Evolutionary conservation across 2,329 filamentous ascomycete species (phyloP).

Genomic region (Ophiognomonia clavigignenti-juglandacearum): DNA sequence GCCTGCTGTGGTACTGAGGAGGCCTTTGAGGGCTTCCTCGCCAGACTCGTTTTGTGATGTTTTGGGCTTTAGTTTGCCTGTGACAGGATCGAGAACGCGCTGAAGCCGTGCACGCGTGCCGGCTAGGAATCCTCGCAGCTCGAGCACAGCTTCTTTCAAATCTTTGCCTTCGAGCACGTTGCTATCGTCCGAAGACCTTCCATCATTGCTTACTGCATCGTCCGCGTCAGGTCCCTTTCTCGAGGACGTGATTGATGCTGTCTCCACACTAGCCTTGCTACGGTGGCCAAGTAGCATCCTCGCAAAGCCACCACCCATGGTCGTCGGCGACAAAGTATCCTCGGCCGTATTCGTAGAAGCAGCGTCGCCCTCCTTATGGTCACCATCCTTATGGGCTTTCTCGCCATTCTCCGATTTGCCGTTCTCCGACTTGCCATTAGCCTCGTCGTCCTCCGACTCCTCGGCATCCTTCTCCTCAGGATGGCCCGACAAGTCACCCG

Average conservation of each 20-base stretch:
- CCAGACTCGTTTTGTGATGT: conserved; percentile 37
- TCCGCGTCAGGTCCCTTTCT: conserved; percentile 48
- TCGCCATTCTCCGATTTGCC: conserved; percentile 27
- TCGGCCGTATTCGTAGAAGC: conserved; percentile 18
- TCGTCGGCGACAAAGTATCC: conserved; percentile 31
- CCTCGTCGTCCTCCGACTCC: conserved; percentile 25
- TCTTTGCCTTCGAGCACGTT: conserved; percentile 70
- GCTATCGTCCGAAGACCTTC: conserved; percentile 37
- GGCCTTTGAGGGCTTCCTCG: conserved; percentile 45
- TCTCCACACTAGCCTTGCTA: conserved; percentile 42
- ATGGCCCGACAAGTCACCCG: conserved; percentile 68
- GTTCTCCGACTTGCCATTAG: conserved; percentile 22
- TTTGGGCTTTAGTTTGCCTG: conserved; percentile 55
- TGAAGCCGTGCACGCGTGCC: conserved; percentile 69
- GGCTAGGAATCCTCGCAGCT: conserved; percentile 82
- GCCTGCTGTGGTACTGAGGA: conserved; percentile 43
- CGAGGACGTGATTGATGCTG: conserved; percentile 57
- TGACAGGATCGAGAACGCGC: conserved; percentile 56
- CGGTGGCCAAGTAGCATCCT: conserved; percentile 48
- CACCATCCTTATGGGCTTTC: conserved; percentile 24
- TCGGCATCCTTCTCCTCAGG: conserved; percentile 29
- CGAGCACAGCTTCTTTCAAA: conserved; percentile 72
- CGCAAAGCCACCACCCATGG: conserved; percentile 40
- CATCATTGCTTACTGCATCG: conserved; percentile 51
- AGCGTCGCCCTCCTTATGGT: conserved; percentile 21